Evolutionary conservation across 2,329 filamentous ascomycete genomes (phyloP).

Genomic region (Xylariaceae sp.): DNA sequence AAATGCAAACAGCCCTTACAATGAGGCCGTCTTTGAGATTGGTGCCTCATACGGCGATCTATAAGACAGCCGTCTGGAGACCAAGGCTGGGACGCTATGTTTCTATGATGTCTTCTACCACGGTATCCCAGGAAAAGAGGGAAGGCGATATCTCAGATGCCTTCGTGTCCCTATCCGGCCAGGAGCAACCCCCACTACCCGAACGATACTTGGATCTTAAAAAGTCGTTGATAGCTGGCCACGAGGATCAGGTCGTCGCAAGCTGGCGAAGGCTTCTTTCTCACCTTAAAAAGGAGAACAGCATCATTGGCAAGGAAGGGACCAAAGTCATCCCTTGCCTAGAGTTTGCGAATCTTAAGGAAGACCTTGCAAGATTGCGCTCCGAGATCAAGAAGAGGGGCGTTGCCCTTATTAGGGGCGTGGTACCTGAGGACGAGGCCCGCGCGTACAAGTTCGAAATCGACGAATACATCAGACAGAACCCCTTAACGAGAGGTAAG

Average conservation of each 20-base stretch:
- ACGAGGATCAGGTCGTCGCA: slow-evolving; percentile 43
- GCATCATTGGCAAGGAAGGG: slow-evolving; percentile 42
- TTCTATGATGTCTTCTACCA: slow-evolving; percentile 14
- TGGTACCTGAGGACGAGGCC: slow-evolving; percentile 60
- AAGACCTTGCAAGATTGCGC: slow-evolving; percentile 34
- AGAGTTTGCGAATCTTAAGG: slow-evolving; percentile 43
- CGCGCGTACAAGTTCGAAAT: slow-evolving; percentile 61
- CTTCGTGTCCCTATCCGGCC: slow-evolving; percentile 56
- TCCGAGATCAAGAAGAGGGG: slow-evolving; percentile 58
- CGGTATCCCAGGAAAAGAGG: slow-evolving; percentile 38
- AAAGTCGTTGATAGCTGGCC: slow-evolving; percentile 45
- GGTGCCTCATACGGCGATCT: slow-evolving; percentile 4
- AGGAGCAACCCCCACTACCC: slow-evolving; percentile 44
- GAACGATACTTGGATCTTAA: slow-evolving; percentile 55
- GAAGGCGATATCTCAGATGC: slow-evolving; percentile 61
- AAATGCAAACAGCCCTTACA: neutral
- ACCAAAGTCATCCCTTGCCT: slow-evolving; percentile 51
- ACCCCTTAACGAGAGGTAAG: slow-evolving; percentile 54
- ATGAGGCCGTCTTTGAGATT: neutral
- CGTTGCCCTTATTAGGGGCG: slow-evolving; percentile 60
- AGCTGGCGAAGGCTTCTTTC: slow-evolving; percentile 49
- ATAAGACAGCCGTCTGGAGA: neutral
- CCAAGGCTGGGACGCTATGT: slow-evolving; percentile 11
- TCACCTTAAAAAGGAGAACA: slow-evolving; percentile 45
- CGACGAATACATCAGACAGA: slow-evolving; percentile 61